A percentile compares a stretch with the other conserved stretches of the same genome.
phyloP scores from a whole-genome alignment of 495 filamentous ascomycete species.

The Glutinoglossum americanum region DNA sequence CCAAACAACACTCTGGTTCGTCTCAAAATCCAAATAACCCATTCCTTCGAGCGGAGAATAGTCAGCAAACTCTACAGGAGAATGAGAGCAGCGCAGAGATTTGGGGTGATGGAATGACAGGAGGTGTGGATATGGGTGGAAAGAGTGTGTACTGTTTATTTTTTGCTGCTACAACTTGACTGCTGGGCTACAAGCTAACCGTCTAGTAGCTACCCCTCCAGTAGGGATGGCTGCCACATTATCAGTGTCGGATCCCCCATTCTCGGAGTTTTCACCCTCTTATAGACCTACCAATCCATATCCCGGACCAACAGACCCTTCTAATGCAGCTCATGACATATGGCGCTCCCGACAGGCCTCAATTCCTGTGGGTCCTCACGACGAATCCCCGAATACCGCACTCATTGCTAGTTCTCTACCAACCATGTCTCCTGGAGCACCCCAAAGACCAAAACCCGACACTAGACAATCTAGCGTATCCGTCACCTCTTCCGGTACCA shows the following conservation, averaged over 20 bases:
- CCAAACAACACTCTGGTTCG: neutral
- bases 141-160: neutral
- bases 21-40: slow-evolving; percentile 11
- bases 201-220: slow-evolving; percentile 3
- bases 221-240: slow-evolving; percentile 4
- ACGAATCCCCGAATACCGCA: neutral
- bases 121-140: neutral
- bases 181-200: neutral
- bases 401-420: neutral
- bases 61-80: slow-evolving; percentile 6
- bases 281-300: neutral
- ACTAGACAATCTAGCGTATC: neutral
- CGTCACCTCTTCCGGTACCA: neutral
- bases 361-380: neutral
- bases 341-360: neutral
- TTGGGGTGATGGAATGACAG: slow-evolving; percentile 9
- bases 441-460: neutral
- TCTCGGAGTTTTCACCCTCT: neutral
- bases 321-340: neutral
- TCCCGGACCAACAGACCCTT: neutral
- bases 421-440: neutral
- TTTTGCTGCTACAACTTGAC: neutral
- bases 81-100: slow-evolving; percentile 12
- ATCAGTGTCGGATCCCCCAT: neutral
- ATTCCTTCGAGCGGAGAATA: slow-evolving; percentile 9